phyloP scores from a whole-genome alignment of 768 basidiomycete genomes.

The Pisolithus marmoratus region DNA sequence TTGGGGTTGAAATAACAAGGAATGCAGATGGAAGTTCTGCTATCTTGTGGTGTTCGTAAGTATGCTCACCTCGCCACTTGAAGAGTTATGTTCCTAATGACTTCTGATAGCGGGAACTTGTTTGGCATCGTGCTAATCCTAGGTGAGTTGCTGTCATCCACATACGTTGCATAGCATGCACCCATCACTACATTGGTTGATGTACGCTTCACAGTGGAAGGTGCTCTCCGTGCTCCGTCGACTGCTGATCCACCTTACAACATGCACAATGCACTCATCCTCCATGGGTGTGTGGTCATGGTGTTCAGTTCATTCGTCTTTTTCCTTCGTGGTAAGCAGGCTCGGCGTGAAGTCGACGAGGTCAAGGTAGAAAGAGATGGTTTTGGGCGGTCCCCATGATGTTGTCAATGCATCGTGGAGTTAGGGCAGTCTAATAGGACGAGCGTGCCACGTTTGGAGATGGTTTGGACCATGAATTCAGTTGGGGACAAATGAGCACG shows the following conservation, averaged over 20 bases:
- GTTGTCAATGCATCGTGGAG: too few species aligned
- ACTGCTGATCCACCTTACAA: slow-evolving; percentile 65
- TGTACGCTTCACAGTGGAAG: slow-evolving; percentile 43
- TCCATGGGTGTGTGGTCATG: slow-evolving; percentile 52
- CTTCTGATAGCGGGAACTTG: slow-evolving; percentile 51
- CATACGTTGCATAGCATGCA: background rate
- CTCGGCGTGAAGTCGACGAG: slow-evolving; percentile 58
- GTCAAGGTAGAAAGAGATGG: slow-evolving; percentile 30
- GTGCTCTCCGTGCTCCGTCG: slow-evolving; percentile 57
- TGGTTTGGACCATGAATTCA: too few species aligned
- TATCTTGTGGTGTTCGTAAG: slow-evolving; percentile 69
- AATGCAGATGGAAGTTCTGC: slow-evolving; percentile 77
- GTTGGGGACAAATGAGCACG: too few species aligned
- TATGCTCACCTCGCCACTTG: slow-evolving; percentile 5
- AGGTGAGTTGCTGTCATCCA: slow-evolving; percentile 35
- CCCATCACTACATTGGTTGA: background rate
- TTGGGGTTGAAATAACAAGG: slow-evolving; percentile 73
- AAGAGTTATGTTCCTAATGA: background rate
- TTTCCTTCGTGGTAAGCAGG: slow-evolving; percentile 55
- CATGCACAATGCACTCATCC: slow-evolving; percentile 63
- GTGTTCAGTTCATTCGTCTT: slow-evolving; percentile 37
- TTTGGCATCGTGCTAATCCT: slow-evolving; percentile 56
- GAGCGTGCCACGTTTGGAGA: too few species aligned
- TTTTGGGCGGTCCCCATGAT: too few species aligned
- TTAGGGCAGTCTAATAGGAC: too few species aligned